Evolutionary conservation across 495 filamentous ascomycete genomes (phyloP), one percentile per base, ranked within the genome.

Genomic region (Aspergillus baeticus): DNA sequence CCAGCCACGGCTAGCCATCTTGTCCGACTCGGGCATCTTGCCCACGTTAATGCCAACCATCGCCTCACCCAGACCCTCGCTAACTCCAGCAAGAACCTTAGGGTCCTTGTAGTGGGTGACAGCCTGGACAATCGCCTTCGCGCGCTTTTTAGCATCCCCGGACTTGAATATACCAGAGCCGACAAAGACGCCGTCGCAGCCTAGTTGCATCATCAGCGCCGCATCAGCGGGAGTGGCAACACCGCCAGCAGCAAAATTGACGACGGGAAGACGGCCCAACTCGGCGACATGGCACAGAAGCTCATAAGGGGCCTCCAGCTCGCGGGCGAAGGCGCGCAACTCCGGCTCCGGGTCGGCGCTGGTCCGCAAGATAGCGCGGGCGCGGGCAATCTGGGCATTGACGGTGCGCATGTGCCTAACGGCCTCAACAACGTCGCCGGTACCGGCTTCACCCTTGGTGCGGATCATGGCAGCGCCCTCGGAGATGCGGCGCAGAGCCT

Each of bases 381-480:
- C 94, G 35, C 78, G 75, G n/a, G 84, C 79, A 64, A 98, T 96
- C 66, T 98, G 87, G 10, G 77, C 72, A 60, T 83, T 94, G 54
- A 98, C 90, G 17, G 91, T 92, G 55, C 92, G 88, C 82, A 96
- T 96, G 81, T 98, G 94, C 72, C 87, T 86, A 22, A 97, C 95
- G 37, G 94, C 95, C 77, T 98, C 94, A 55, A 98, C 89, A 23
- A 98, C 89, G 69, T 98, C 94, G 38, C 94, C 94, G 14, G 94
- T 98, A 44, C 94, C 94, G 34, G 94, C 94, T 72, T 98, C 94
- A 37, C 94, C 94, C 80, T 98, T 98, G 55, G 94, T 98, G 59
- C 94, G 86, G 75, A 98, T 98, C 94, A 98, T 98, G 33, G 94
- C 93, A 13, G 94, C 94, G 49, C 94, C 94, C 74, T 98, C 94